Evolutionary conservation across 2,329 filamentous ascomycete species (phyloP), one percentile per base, ranked within the genome.

Genomic region (Xylariaceae sp.): DNA sequence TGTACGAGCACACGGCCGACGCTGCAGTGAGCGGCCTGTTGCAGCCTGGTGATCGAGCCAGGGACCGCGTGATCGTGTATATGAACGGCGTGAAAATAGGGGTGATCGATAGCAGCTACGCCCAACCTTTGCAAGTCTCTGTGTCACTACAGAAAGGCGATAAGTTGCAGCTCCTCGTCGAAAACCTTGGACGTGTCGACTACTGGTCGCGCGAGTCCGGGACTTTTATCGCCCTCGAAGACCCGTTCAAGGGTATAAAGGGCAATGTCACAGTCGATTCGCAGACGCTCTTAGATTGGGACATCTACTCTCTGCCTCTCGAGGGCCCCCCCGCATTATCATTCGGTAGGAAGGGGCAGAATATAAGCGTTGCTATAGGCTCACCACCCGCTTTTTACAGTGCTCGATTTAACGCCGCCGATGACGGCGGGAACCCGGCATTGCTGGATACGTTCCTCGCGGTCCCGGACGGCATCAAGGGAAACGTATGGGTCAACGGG

Each of bases 101-200:
- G 1, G 72, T 79, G 4, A 72, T 79, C 29, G 77, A 80, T 54
- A 73, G 68, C 57, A 72, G 69, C 16, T 78, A 79, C 58, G 56
- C 63, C 39, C 56, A 62, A 9, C 75, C 76, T 0, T 62, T 63
- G 1, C 68, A 65, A 3, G 69, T 79, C 12, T 68, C 53, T 0
- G 47, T 79, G 1, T 53, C 62, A 0, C 63, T 80, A 7, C 58
- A 64, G 16, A 57, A 61, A 1, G 74, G 73, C 5, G 75, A 77
- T 56, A 68, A 60, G 21, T 56, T 79, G 5, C 67, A 71, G 52
- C 68, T 79, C 0, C 61, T 79, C 3, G 71, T 78, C 1, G 77
- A 80, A 62, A 80, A 79, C 47, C 68, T 80, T n/a, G 77, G 76
- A 1, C 70, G 77, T 2, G 74, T 78, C 1, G 73, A 79, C 55